These are phyloP conservation scores for Heracleum sosnowskyi DNA, from an alignment of 129 eudicot genomes.

Conservation along the genomic window DNA sequence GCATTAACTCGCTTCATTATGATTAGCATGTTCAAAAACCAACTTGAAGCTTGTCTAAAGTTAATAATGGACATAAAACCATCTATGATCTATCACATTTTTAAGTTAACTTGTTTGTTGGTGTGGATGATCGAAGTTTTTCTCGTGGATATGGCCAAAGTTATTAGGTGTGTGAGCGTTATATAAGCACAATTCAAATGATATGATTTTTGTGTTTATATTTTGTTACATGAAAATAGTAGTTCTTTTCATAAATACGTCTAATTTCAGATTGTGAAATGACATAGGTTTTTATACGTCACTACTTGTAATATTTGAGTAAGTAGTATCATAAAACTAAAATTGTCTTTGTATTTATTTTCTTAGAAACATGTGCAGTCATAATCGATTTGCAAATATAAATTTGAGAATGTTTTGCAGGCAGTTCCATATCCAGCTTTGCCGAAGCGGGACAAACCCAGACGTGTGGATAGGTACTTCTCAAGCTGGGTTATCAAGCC, in stretches of 20 bases:
- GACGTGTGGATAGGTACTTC: constrained; percentile 88
- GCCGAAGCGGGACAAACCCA: constrained; percentile 71
- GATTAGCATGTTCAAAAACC: neutral
- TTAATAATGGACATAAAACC: neutral
- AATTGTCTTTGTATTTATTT: neutral
- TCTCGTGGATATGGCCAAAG: neutral
- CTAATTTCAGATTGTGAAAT: neutral
- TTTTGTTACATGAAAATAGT: neutral
- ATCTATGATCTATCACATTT: neutral
- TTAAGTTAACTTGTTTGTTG: neutral
- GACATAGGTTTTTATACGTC: neutral
- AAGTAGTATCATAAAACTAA: neutral
- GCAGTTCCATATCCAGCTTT: constrained; percentile 76
- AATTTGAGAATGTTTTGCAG: constrained; percentile 27
- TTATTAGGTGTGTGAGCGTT: neutral
- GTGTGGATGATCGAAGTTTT: neutral
- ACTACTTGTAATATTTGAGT: neutral
- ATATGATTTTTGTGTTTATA: neutral
- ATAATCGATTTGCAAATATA: neutral
- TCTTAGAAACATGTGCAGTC: neutral
- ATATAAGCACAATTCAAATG: neutral
- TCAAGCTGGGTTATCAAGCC: constrained; percentile 96
- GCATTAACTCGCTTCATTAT: neutral
- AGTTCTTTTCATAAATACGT: neutral
- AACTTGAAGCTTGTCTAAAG: neutral